Evolutionary conservation across 345 rosid species (phyloP), one percentile per base, ranked within the genome.

Genomic region (Pistacia integerrima): DNA sequence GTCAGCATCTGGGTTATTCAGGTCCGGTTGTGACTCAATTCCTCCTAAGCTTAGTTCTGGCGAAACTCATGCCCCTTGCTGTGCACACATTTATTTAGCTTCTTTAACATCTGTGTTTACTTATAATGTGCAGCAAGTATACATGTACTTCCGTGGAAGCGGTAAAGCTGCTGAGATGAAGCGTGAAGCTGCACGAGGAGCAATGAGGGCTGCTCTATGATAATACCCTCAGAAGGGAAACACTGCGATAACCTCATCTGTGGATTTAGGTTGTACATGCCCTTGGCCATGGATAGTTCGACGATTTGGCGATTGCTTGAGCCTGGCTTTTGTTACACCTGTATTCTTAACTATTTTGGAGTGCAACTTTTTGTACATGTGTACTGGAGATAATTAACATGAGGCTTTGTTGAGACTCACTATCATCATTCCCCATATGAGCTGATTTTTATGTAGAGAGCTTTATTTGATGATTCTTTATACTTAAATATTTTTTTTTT

Each of bases 1-100:
- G 82, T 92, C 82, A 94, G 99, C 87, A 80, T 96, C 67, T 96
- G 97, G 95, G 98, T 96, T 75, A 75, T 96, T 74, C 99, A 91
- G 99, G 98, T 94, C 41, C 8, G 65, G 46, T 18, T 25, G 54
- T 36, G 2, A 58, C 67, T 20, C 5, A 30, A 35, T 36, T 28
- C 57, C 18, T 54, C 11, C 55, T 28, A 0, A 41, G 9, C 51
- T 52, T n/a, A 28, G 28, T n/a, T 59, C 33, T 60, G 5, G 16
- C 22, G 3, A 41, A 41, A 67, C 58, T 12, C 11, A 18, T 49
- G 28, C 46, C 20, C 17, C 25, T 46, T 61, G 14, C 46, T 1
- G 59, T 60, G 6, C 41, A 28, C 52, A 20, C n/a, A 61, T 54
- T 35, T 11, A 11, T 38, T 38, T 36, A 54, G 1, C 2, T 35